These are phyloP conservation scores for Trichopus zeylanicus DNA, from an alignment of 116 monocot species.

Conservation along the genomic window DNA sequence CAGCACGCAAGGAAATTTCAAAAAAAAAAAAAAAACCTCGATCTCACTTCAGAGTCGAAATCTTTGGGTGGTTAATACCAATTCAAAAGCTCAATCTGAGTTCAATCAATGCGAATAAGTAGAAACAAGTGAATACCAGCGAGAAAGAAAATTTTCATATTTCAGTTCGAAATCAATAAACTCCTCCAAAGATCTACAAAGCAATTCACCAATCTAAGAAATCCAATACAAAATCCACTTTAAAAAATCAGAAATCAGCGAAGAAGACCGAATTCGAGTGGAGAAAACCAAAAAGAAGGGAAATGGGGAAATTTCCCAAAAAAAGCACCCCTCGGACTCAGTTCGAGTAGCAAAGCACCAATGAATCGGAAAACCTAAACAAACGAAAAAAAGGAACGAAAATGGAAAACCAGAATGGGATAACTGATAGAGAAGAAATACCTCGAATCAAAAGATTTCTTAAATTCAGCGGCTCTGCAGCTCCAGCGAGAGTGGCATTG, in stretches of 20 bases:
- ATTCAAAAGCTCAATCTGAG: background rate
- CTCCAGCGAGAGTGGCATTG: background rate
- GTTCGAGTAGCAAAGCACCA: background rate
- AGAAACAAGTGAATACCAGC: too few species aligned
- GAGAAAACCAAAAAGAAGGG: too few species aligned
- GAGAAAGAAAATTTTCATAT: too few species aligned
- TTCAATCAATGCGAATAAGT: background rate
- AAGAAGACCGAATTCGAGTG: too few species aligned
- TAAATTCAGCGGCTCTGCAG: background rate
- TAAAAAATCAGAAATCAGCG: too few species aligned
- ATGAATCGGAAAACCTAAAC: background rate
- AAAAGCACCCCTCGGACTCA: background rate
- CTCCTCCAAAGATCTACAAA: too few species aligned
- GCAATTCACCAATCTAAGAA: too few species aligned
- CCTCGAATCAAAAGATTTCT: background rate
- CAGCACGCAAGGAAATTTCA: background rate
- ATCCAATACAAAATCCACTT: too few species aligned
- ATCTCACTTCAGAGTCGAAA: too few species aligned
- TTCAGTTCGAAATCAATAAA: too few species aligned
- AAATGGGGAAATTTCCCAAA: too few species aligned
- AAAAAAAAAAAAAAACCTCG: too few species aligned
- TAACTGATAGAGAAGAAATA: background rate
- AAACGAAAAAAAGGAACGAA: background rate
- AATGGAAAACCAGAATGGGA: background rate
- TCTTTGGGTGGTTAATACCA: background rate